Evolutionary conservation across 139 green algal species (phyloP), one percentile per base, ranked within the genome.

Genomic region (Chlorella sp.): DNA sequence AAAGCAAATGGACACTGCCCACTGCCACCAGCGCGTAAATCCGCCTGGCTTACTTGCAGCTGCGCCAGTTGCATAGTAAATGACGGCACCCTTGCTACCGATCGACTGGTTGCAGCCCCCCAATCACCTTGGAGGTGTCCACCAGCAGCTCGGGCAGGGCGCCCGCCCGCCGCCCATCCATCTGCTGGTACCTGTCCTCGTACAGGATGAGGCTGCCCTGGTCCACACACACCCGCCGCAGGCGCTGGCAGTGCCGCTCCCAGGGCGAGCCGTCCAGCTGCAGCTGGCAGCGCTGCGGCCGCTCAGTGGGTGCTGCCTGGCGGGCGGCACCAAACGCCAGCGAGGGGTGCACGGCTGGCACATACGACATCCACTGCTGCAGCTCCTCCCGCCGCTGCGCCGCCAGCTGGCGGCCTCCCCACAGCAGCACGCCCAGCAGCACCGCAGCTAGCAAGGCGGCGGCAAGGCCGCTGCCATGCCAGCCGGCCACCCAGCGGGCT

Each of bases 161-260:
- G 28, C 77, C 77, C 26, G 77, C 77, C 40, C 56, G 56, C 38
- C 77, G 58, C 28, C 60, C 60, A 28, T 58, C 77, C 77, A 74
- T 64, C 77, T 83, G 77, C 77, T 83, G 77, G 41, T 83, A 83
- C 30, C 38, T 60, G 30, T 74, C 40, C 5, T 60, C 77, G 16
- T 83, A 73, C 60, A 83, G 58, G 32, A 83, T 74, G 20, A 83
- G 40, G 38, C 17, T 73, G 60, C 77, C 77, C 41, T 83, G 77
- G 77, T 83, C 77, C 11, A 83, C 40, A 19, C 77, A 83, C 40
- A 83, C 77, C 28, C 40, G 40, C 5, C 40, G 11, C 77, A 83
- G 40, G 36, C 60, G 60, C 77, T 83, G 77, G 60, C 77, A 83
- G 58, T 83, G 77, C 9, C 32, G 38, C 58, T 83, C 77, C 77